Base-by-base conservation (phyloP, 371 early-diverging fungal genomes). In the Blakeslea trispora region DNA sequence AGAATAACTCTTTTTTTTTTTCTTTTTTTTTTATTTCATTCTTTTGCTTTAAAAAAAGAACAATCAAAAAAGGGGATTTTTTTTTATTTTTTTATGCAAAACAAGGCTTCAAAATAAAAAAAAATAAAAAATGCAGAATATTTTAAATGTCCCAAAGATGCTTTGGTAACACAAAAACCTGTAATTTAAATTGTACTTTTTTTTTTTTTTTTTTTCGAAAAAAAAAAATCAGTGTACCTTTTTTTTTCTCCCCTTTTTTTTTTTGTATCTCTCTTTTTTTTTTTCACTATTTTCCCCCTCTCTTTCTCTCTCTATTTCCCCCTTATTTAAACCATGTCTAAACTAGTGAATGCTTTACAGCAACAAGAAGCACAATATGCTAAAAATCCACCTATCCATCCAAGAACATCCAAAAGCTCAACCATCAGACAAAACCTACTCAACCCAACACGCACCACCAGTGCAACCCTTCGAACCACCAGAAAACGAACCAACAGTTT, bases 381-480 rank as follows among this genome's bases (percentile, higher is more conserved):
- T 11, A 45, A 55, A 24, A 46, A 50, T 14, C 63, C 68, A 5
- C 68, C 63, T 19, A 24, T 67, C 17, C 63, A 63, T 49, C 44
- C 62, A 9, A 35, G 63, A 13, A 64, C 74, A 17, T 78, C 79
- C 3, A 75, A 73, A 50, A 78, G 79, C 40, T 69, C 72, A 24
- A 69, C 71, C 5, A 66, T 66, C 5, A 52, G 69, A 34, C 73
- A 72, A 41, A 71, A 64, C 44, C 45, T 73, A 32, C 54, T 63
- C 49, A 68, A 71, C 22, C 71, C 71, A 17, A 69, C 74, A 9
- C 52, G 75, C 45, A 71, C 64, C 44, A 73, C 68, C 3, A 78
- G 79, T 49, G 68, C 69, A 53, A 71, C 76, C 49, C 21, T 69
- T 43, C 49, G 67, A 59, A 55, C 70, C 28, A 41, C 41, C 28